Evolutionary conservation across 2,329 filamentous ascomycete species (phyloP).

Genomic region (Akanthomyces lecanii): DNA sequence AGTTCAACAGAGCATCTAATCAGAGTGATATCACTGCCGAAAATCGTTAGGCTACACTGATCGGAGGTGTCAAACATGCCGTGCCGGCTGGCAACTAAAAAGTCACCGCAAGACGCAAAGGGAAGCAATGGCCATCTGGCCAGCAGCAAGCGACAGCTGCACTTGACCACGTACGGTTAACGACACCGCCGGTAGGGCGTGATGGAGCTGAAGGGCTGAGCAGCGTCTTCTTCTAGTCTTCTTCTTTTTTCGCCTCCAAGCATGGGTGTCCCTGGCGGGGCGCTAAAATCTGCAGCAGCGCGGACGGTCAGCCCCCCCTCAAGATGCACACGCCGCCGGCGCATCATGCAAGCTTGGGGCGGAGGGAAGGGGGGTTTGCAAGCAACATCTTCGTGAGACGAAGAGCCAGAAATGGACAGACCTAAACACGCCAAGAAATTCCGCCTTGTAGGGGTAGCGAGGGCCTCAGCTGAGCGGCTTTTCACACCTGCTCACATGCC

Average conservation of each 20-base stretch:
- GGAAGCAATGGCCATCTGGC: not conserved
- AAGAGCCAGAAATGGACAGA: not conserved
- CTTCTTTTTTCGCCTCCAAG: conserved; percentile 9
- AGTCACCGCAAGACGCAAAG: not conserved
- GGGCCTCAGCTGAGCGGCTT: conserved; percentile 14
- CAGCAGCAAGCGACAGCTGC: conserved; percentile 14
- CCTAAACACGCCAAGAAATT: not conserved
- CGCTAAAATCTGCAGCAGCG: conserved; percentile 10
- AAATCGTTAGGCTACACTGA: not conserved
- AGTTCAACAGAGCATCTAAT: not conserved
- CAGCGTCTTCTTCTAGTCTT: not conserved
- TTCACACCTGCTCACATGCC: not conserved
- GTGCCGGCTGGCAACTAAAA: not conserved
- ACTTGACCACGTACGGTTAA: conserved; percentile 13
- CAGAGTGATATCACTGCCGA: not conserved
- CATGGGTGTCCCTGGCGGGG: not conserved
- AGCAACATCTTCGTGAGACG: not conserved
- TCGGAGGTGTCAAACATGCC: not conserved
- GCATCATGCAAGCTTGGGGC: conserved; percentile 1
- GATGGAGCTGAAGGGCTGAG: conserved; percentile 6
- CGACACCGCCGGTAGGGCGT: conserved; percentile 9
- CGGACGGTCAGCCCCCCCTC: not conserved
- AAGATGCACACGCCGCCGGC: conserved; percentile 7
- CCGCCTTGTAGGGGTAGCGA: conserved; percentile 8
- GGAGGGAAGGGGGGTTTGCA: not conserved